phyloP scores from a whole-genome alignment of 495 filamentous ascomycete species.

The Massariosphaeria phaeospora region DNA sequence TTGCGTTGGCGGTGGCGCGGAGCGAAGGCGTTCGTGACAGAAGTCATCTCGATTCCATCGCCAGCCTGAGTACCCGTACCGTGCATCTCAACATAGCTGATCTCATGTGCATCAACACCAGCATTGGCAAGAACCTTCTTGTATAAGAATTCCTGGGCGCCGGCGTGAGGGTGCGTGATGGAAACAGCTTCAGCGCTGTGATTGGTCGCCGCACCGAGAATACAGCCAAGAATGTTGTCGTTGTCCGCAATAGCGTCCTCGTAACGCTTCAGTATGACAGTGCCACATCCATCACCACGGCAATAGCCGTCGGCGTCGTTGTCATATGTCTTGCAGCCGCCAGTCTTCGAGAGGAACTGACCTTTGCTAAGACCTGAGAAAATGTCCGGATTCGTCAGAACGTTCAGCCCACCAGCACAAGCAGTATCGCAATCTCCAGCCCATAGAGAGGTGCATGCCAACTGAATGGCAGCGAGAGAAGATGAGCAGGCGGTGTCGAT shows the following conservation, averaged over 20 bases:
- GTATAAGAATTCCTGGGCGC: conserved; percentile 46
- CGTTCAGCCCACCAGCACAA: conserved; percentile 74
- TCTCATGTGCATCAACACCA: conserved; percentile 47
- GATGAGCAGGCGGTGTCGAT: conserved; percentile 90
- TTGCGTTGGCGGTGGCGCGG: conserved; percentile 60
- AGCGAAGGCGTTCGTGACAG: conserved; percentile 68
- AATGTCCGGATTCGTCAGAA: conserved; percentile 79
- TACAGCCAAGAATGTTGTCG: conserved; percentile 47
- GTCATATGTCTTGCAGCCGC: conserved; percentile 63
- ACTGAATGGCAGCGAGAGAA: conserved; percentile 74
- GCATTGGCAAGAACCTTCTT: conserved; percentile 44
- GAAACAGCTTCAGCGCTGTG: conserved; percentile 44
- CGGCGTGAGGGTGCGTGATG: conserved; percentile 48
- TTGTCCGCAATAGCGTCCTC: conserved; percentile 48
- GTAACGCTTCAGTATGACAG: conserved; percentile 48
- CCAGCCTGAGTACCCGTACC: conserved; percentile 47
- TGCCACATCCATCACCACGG: conserved; percentile 46
- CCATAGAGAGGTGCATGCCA: conserved; percentile 79
- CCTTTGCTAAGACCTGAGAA: conserved; percentile 77
- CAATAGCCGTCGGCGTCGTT: conserved; percentile 49
- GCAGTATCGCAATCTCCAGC: conserved; percentile 80
- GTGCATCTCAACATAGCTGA: conserved; percentile 53
- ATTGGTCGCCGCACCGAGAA: conserved; percentile 44
- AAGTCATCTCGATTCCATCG: conserved; percentile 46
- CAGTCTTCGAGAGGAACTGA: conserved; percentile 75